Conservation (phyloP, 2,329 filamentous ascomycete species). For the Rhinocladiella mackenziei region DNA sequence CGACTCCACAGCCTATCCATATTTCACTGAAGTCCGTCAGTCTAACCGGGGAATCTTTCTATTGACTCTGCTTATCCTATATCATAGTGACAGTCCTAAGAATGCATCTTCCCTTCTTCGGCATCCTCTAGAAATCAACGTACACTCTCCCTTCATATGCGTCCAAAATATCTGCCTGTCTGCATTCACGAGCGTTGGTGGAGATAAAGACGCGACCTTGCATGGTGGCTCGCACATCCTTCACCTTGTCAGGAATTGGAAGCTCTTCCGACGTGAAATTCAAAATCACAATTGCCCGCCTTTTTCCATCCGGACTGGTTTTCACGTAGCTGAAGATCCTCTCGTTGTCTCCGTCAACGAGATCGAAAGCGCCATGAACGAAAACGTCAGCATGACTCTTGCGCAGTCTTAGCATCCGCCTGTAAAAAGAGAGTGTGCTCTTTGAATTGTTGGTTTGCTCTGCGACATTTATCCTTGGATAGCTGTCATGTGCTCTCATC, state of each 20-base stretch:
- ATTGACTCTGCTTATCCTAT: too few relatives aligned
- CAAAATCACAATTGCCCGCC: constrained; percentile 32
- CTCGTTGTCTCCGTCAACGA: constrained; percentile 40
- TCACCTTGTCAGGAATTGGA: background rate
- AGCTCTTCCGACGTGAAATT: constrained; percentile 28
- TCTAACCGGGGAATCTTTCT: too few relatives aligned
- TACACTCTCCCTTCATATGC: constrained; percentile 2
- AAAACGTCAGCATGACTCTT: constrained; percentile 60
- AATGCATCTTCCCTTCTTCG: too few relatives aligned
- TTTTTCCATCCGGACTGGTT: constrained; percentile 13
- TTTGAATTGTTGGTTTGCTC: constrained; percentile 39
- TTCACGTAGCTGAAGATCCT: constrained; percentile 53
- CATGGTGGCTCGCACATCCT: background rate
- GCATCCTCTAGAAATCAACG: too few relatives aligned
- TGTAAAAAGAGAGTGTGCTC: constrained; percentile 58
- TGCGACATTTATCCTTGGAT: constrained; percentile 57
- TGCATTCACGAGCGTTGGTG: background rate
- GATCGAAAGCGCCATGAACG: constrained; percentile 57
- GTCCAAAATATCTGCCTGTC: background rate
- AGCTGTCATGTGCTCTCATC: constrained; percentile 67
- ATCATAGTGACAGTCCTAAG: too few relatives aligned
- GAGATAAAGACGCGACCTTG: background rate
- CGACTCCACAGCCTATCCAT: too few relatives aligned
- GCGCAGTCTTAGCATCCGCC: constrained; percentile 52
- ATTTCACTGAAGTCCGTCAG: too few relatives aligned